Conservation (phyloP, 1,139 yeast species). For the Magnusiomyces magnusii region DNA sequence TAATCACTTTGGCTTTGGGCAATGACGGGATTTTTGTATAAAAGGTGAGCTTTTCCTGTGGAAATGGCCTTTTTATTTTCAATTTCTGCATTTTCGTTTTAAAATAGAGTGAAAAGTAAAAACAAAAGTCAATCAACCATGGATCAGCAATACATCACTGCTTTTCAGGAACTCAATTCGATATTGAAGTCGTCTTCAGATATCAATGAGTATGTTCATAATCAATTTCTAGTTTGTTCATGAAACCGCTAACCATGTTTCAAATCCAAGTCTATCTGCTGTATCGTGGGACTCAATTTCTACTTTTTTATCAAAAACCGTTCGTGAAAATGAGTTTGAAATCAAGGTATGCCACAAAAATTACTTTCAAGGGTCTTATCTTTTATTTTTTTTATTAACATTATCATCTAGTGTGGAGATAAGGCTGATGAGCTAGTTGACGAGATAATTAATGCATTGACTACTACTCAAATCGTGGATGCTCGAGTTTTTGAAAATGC, state of each 20-base stretch:
- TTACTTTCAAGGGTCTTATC: not conserved
- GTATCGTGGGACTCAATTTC: not conserved
- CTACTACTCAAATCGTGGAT: not conserved
- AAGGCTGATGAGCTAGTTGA: not conserved
- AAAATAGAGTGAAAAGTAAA: not conserved
- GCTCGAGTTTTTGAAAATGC: not conserved
- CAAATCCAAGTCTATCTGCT: not conserved
- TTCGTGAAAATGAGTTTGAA: conserved; percentile 2
- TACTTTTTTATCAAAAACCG: not conserved
- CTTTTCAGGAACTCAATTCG: not conserved
- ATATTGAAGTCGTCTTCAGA: not conserved
- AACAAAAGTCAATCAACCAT: not conserved
- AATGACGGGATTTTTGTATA: not conserved
- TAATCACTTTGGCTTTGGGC: too few relatives aligned
- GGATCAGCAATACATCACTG: not conserved
- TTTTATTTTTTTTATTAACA: not conserved
- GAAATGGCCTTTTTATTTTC: too few relatives aligned
- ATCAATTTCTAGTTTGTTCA: not conserved
- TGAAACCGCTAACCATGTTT: not conserved
- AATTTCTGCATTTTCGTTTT: too few relatives aligned
- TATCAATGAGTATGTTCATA: not conserved
- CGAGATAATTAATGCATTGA: not conserved
- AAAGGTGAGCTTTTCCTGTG: too few relatives aligned
- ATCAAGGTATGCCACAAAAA: not conserved
- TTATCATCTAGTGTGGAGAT: not conserved